Conservation (phyloP, 768 basidiomycete genomes). For the Lanmaoa rubissima region DNA sequence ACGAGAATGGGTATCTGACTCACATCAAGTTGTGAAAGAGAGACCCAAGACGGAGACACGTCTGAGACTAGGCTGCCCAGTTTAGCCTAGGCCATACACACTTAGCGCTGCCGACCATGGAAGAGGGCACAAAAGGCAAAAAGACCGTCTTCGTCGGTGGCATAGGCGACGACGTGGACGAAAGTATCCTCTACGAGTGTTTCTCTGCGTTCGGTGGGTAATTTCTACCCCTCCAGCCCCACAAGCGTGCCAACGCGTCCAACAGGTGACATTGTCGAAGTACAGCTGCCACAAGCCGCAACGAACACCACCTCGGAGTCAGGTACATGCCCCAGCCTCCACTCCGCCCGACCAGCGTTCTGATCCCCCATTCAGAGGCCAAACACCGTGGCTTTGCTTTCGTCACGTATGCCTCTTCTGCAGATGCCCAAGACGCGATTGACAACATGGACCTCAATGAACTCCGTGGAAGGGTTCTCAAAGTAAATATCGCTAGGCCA, state of each 20-base stretch:
- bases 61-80: slow-evolving; percentile 15
- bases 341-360: slow-evolving; percentile 1
- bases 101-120: slow-evolving; percentile 43
- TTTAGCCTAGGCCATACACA: neutral
- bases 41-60: neutral
- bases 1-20: neutral
- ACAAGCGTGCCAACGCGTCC: slow-evolving; percentile 5
- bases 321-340: slow-evolving; percentile 35
- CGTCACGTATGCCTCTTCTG: slow-evolving; percentile 75
- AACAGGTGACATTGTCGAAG: slow-evolving; percentile 88
- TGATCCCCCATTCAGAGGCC: slow-evolving; percentile 41
- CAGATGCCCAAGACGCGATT: slow-evolving; percentile 93
- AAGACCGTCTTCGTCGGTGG: slow-evolving; percentile 86
- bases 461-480: slow-evolving; percentile 68
- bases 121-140: slow-evolving; percentile 81
- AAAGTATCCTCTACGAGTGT: slow-evolving; percentile 66
- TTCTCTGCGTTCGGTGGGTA: slow-evolving; percentile 86
- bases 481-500: slow-evolving; percentile 83
- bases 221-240: neutral
- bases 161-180: slow-evolving; percentile 81
- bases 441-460: slow-evolving; percentile 99
- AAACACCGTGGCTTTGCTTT: slow-evolving; percentile 95
- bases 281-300: slow-evolving; percentile 80
- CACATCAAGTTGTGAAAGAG: slow-evolving; percentile 11
- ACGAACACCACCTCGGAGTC: slow-evolving; percentile 64